Evolutionary conservation across 495 filamentous ascomycete genomes (phyloP).

Genomic region (Choiromyces venosus): DNA sequence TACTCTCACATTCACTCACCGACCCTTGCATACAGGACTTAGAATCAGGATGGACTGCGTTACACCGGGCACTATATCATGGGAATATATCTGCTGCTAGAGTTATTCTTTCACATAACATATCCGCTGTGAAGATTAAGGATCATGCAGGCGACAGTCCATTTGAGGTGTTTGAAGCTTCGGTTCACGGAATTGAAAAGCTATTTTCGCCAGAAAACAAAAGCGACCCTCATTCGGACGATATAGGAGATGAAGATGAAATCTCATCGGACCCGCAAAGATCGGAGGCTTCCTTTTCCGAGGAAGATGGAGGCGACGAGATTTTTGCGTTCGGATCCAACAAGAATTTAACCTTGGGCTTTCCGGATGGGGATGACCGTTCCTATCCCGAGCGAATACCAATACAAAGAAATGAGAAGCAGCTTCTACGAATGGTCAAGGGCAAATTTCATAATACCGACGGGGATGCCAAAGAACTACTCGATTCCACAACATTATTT

Average conservation of each 20-base stretch:
- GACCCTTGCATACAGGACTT: constrained; percentile 81
- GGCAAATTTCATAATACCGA: constrained; percentile 23
- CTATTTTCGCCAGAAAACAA: constrained; percentile 24
- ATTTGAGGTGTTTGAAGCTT: constrained; percentile 82
- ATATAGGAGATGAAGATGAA: constrained; percentile 31
- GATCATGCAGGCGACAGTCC: constrained; percentile 91
- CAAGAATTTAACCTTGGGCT: constrained; percentile 84
- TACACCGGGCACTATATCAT: constrained; percentile 87
- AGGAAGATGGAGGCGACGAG: constrained; percentile 64
- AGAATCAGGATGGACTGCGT: constrained; percentile 92
- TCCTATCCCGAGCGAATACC: constrained; percentile 81
- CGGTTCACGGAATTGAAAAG: constrained; percentile 59
- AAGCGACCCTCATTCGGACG: constrained; percentile 31
- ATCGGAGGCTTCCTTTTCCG: constrained; percentile 9
- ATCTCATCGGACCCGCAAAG: background rate
- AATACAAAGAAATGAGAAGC: constrained; percentile 71
- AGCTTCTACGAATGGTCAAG: constrained; percentile 49
- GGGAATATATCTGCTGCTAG: constrained; percentile 85
- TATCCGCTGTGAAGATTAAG: constrained; percentile 78
- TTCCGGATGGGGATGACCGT: constrained; percentile 87
- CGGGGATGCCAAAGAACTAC: constrained; percentile 18
- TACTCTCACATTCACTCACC: constrained; percentile 73
- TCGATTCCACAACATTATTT: constrained; percentile 35
- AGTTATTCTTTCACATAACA: constrained; percentile 64
- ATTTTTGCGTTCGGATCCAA: constrained; percentile 91